These are phyloP conservation scores for Kwoniella dejecticola DNA, from an alignment of 768 basidiomycete species.

Conservation along the genomic window DNA sequence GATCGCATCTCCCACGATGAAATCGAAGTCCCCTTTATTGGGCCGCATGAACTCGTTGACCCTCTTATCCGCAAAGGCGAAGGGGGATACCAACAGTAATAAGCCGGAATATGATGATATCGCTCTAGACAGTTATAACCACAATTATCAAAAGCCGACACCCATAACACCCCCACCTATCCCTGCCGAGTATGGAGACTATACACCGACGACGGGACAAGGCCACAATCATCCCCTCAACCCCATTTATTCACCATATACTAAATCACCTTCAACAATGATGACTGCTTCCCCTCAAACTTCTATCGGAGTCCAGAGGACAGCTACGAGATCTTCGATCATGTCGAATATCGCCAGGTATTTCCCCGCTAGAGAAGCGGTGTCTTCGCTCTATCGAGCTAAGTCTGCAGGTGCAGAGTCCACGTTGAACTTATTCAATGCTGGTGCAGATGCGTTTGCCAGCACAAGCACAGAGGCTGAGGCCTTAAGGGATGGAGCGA, in stretches of 20 bases:
- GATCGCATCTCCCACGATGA: not conserved
- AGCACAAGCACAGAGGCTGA: no score
- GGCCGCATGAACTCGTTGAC: constrained; percentile 1
- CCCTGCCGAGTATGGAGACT: constrained; percentile 3
- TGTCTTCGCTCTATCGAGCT: not conserved
- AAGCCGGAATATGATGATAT: constrained; percentile 21
- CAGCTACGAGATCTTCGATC: not conserved
- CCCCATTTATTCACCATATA: not conserved
- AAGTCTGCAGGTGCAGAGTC: not conserved
- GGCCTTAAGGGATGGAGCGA: not conserved
- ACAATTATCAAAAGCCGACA: not conserved
- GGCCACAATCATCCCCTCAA: no score
- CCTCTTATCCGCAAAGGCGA: not conserved
- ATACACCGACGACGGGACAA: constrained; percentile 8
- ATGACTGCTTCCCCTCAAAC: not conserved
- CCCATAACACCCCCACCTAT: not conserved
- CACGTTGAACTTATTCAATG: not conserved
- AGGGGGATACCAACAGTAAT: no score
- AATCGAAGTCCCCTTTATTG: not conserved
- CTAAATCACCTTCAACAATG: not conserved
- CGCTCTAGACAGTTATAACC: constrained; percentile 3
- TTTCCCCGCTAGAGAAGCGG: not conserved
- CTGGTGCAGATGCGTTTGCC: no score
- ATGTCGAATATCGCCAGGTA: not conserved
- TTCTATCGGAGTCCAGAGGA: constrained; percentile 1